Percentiles rank a stretch among this genome's conserved stretches.
phyloP scores from a whole-genome alignment of 2,329 filamentous ascomycete genomes.

The Phialocephala sp. region DNA sequence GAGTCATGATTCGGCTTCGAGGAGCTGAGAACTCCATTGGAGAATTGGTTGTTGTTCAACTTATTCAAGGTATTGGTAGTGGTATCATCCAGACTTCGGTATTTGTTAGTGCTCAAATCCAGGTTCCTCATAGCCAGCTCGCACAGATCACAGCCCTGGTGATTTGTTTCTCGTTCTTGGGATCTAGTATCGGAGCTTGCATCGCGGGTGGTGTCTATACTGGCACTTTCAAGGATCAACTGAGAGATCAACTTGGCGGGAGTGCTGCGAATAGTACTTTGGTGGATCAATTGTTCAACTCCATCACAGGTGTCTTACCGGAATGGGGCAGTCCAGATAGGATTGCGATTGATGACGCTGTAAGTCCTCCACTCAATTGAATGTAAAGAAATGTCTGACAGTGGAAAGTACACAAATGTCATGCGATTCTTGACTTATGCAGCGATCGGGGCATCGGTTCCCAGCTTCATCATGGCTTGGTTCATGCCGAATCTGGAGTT shows the following conservation, averaged over 20 bases:
- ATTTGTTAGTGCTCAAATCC: conserved; percentile 52
- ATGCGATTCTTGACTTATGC: conserved; percentile 30
- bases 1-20: conserved; percentile 55
- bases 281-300: conserved; percentile 50
- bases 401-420: conserved; percentile 25
- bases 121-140: conserved; percentile 52
- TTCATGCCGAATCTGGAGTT: conserved; percentile 27
- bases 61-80: conserved; percentile 54
- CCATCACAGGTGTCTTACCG: conserved; percentile 50
- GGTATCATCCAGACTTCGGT: conserved; percentile 52
- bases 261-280: conserved; percentile 37
- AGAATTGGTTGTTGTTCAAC: conserved; percentile 55
- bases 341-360: conserved; percentile 49
- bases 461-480: conserved; percentile 24
- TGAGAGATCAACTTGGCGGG: conserved; percentile 47
- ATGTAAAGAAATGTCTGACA: not conserved
- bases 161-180: conserved; percentile 50
- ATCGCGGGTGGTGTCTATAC: conserved; percentile 58
- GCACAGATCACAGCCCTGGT: conserved; percentile 55
- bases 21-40: conserved; percentile 47
- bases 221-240: conserved; percentile 47
- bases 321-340: conserved; percentile 49
- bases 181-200: conserved; percentile 46
- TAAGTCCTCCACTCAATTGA: conserved; percentile 32
- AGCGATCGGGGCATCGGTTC: conserved; percentile 17